Evolutionary conservation across 306 rosid genomes (phyloP).

Genomic region (Prunus dulcis): DNA sequence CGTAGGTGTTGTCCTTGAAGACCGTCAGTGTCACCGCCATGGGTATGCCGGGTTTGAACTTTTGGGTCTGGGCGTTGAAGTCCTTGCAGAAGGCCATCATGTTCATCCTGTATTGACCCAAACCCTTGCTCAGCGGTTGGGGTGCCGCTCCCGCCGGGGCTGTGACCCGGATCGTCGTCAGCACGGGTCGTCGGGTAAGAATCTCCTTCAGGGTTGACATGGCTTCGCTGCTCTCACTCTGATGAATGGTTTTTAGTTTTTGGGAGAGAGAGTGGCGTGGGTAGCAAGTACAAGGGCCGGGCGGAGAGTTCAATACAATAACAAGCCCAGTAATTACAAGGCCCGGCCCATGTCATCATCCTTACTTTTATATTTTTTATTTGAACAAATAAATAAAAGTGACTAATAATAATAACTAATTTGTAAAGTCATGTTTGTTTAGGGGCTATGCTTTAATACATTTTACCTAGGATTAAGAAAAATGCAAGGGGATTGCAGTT

Average conservation of each 20-base stretch:
- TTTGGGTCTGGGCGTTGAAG: constrained; percentile 76
- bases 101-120: constrained; percentile 84
- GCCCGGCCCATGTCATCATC: too few species aligned
- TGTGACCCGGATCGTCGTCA: constrained; percentile 68
- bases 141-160: constrained; percentile 78
- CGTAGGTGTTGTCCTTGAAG: constrained; percentile 86
- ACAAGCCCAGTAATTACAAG: too few species aligned
- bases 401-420: too few species aligned
- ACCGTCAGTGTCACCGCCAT: constrained; percentile 84
- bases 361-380: too few species aligned
- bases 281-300: neutral
- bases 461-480: too few species aligned
- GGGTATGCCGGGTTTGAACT: constrained; percentile 73
- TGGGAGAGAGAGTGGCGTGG: neutral
- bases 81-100: constrained; percentile 94
- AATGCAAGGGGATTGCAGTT: too few species aligned
- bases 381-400: too few species aligned
- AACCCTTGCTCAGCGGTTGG: constrained; percentile 71
- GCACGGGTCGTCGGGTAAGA: constrained; percentile 59
- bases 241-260: neutral
- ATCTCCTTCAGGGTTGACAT: constrained; percentile 76
- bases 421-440: too few species aligned
- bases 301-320: too few species aligned
- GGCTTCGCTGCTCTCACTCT: neutral
- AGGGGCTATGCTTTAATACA: too few species aligned